A percentile compares a stretch with the other conserved stretches of the same genome.
Conservation (phyloP, 164 flowering plant species). For the Magnolia kwangsiensis region DNA sequence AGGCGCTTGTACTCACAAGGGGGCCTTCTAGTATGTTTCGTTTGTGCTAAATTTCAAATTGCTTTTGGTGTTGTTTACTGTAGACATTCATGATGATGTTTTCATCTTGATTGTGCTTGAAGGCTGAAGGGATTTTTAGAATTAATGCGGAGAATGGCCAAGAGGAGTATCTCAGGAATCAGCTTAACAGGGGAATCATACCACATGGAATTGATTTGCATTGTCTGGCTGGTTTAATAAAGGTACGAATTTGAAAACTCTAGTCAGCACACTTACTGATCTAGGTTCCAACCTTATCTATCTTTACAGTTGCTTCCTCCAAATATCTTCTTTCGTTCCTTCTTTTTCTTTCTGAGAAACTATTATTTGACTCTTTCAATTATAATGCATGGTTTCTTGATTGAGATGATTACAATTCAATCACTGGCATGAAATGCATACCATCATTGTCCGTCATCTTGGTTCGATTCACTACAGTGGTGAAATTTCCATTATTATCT, state of each 20-base stretch:
- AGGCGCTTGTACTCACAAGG: conserved; percentile 66
- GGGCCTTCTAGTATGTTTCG: conserved; percentile 69
- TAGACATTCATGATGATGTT: background rate
- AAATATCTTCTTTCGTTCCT: background rate
- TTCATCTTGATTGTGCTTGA: conserved; percentile 9
- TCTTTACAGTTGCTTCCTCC: background rate
- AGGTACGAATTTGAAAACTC: conserved; percentile 17
- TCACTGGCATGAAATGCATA: background rate
- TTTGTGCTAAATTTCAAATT: conserved; percentile 1
- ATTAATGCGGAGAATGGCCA: conserved; percentile 35
- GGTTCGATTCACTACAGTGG: background rate
- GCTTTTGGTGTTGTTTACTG: background rate
- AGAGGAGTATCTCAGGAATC: conserved; percentile 32
- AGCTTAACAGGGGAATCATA: conserved; percentile 31
- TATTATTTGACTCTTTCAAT: background rate
- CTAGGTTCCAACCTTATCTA: background rate
- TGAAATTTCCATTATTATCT: background rate
- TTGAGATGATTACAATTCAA: background rate
- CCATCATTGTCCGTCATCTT: background rate
- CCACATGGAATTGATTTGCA: conserved; percentile 33
- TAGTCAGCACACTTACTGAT: background rate
- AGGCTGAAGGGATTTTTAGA: conserved; percentile 41
- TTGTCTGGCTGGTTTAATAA: conserved; percentile 36
- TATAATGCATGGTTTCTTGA: background rate
- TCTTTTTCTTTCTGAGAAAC: background rate